phyloP scores from a whole-genome alignment of 1,284 basidiomycete genomes.

The Irpex lacteus region DNA sequence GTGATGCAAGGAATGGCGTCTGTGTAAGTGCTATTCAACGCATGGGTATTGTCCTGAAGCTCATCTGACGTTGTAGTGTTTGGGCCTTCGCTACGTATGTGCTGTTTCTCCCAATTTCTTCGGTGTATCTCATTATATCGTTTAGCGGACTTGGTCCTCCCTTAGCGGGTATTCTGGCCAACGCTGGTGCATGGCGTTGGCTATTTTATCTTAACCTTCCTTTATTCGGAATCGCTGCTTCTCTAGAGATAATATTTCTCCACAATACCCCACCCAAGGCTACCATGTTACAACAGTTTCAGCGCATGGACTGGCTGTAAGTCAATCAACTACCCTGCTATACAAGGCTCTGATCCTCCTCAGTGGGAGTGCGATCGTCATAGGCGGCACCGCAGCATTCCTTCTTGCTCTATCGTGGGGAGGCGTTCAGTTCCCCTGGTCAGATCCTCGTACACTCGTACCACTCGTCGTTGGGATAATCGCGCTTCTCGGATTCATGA shows the following conservation, averaged over 20 bases:
- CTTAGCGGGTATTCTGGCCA: constrained; percentile 9
- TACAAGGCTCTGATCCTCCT: not conserved
- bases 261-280: not conserved
- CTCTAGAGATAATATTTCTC: constrained; percentile 26
- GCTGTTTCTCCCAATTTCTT: no score
- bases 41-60: no score
- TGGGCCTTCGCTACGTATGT: not conserved
- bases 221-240: constrained; percentile 33
- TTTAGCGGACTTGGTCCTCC: not conserved
- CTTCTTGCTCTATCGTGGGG: constrained; percentile 10
- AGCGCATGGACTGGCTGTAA: constrained; percentile 10
- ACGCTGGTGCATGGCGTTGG: constrained; percentile 10
- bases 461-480: constrained; percentile 1
- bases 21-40: not conserved
- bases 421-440: constrained; percentile 7
- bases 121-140: no score
- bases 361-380: constrained; percentile 4
- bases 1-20: not conserved
- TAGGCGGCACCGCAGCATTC: not conserved
- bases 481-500: not conserved
- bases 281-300: not conserved
- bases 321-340: not conserved
- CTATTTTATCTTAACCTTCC: constrained; percentile 40
- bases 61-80: not conserved
- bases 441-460: constrained; percentile 1